Conservation (phyloP, 805 yeast genomes). For the Saccharomycopsis sp. region DNA sequence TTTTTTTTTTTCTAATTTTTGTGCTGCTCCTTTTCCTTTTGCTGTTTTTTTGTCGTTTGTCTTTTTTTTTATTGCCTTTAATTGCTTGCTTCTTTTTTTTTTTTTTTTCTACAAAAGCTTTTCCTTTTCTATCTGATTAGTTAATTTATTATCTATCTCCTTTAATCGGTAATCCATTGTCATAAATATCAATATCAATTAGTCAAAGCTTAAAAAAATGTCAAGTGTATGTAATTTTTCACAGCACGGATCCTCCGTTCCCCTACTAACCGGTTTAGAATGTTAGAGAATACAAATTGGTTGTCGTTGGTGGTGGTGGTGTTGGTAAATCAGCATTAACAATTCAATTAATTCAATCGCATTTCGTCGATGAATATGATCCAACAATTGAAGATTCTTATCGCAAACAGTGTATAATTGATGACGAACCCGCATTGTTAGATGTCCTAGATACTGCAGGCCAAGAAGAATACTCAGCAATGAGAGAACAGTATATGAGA, state of each 20-base stretch:
- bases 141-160: no score
- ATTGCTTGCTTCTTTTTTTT: no score
- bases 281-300: conserved; percentile 79
- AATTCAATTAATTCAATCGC: conserved; percentile 88
- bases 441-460: conserved; percentile 98
- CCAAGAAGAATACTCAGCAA: conserved; percentile 91
- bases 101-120: no score
- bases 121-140: no score
- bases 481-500: conserved; percentile 92
- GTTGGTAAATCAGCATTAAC: conserved; percentile 97
- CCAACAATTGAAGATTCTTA: conserved; percentile 95
- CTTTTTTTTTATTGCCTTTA: no score
- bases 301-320: conserved; percentile 98
- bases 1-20: background rate
- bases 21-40: no score
- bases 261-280: conserved; percentile 1
- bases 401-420: conserved; percentile 81
- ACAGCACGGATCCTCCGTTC: no score
- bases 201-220: no score
- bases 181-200: no score
- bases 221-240: background rate
- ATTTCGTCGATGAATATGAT: conserved; percentile 95
- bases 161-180: no score
- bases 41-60: no score
- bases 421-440: conserved; percentile 64